These are phyloP conservation scores for Lasiodiplodia sp. DNA, from an alignment of 2,329 filamentous ascomycete genomes.

Conservation along the genomic window DNA sequence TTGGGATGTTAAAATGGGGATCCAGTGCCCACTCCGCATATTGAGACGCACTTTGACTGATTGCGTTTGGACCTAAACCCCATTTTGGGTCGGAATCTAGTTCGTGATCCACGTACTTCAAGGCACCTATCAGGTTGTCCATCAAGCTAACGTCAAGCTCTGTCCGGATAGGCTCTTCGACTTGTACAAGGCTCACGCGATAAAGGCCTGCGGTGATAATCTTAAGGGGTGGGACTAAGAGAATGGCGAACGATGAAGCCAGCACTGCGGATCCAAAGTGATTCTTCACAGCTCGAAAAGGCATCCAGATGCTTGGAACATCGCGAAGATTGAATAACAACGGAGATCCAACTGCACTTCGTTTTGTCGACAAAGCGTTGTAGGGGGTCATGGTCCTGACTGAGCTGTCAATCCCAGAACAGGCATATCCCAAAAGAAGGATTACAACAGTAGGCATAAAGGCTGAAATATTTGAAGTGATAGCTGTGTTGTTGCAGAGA, in stretches of 20 bases:
- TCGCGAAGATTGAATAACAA: background rate
- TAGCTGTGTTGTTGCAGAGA: too few species aligned
- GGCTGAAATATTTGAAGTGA: too few species aligned
- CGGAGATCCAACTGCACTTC: background rate
- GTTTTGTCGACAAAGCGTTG: background rate
- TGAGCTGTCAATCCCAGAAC: background rate
- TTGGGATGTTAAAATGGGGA: background rate
- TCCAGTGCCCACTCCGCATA: constrained; percentile 3
- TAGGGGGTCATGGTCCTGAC: background rate
- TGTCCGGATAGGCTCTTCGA: background rate
- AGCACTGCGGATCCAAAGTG: background rate
- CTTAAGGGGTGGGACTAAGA: background rate
- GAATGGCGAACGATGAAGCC: background rate
- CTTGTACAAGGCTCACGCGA: background rate
- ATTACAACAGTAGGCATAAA: too few species aligned
- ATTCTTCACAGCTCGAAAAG: background rate
- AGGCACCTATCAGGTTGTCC: background rate
- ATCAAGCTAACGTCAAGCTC: background rate
- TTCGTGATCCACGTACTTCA: too few species aligned
- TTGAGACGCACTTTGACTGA: background rate
- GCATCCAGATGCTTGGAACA: background rate
- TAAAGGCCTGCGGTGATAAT: background rate
- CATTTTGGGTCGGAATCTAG: too few species aligned
- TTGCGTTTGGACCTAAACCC: background rate
- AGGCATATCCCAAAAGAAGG: too few species aligned